Evolutionary conservation across 163 green algal genomes (phyloP), one percentile per base, ranked within the genome.

Genomic region (Chlamydomonas reinhardtii): DNA sequence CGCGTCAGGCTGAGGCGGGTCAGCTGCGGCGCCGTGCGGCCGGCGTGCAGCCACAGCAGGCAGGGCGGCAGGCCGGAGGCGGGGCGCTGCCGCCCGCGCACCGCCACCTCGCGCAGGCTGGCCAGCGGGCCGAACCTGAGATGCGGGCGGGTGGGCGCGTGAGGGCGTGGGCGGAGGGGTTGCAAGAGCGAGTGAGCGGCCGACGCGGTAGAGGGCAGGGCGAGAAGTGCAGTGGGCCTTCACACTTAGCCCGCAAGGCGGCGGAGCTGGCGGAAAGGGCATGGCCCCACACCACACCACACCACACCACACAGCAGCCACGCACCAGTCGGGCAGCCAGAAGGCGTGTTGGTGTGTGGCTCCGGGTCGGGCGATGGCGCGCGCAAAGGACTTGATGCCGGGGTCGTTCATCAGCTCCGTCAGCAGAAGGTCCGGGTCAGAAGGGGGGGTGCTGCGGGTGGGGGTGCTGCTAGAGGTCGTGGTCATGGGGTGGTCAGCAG

Each of bases 251-350:
- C n/a, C n/a, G n/a, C n/a, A n/a, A n/a, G n/a, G n/a, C n/a, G 39
- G 39, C 39, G 39, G 5, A 8, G 39, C 39, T 5, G 48, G 27
- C 6, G 35, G 34, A 9, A 59, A 22, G 70, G 70, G 4, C 15
- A 22, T 2, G 70, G 37, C 64, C 35, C 17, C 64, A 71, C 29
- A n/a, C n/a, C 68, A 6, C 24, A 24, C 11, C 25, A n/a, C 35
- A n/a, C 68, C 29, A 43, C 68, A 17, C 32, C n/a, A 14, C 69
- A n/a, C 3, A 22, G 39, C 39, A 48, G 24, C 3, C 6, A 34
- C 79, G 68, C 79, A 71, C 79, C 79, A 85, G 68, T 85, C 79
- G 1, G 79, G 79, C 68, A 85, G 52, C 79, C 79, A 85, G 54
- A 78, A 85, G 52, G 69, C 79, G 68, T 71, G 79, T 32, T 78